Evolutionary conservation across 768 basidiomycete genomes (phyloP), one percentile per base, ranked within the genome.

Genomic region (Auriscalpium orientale): DNA sequence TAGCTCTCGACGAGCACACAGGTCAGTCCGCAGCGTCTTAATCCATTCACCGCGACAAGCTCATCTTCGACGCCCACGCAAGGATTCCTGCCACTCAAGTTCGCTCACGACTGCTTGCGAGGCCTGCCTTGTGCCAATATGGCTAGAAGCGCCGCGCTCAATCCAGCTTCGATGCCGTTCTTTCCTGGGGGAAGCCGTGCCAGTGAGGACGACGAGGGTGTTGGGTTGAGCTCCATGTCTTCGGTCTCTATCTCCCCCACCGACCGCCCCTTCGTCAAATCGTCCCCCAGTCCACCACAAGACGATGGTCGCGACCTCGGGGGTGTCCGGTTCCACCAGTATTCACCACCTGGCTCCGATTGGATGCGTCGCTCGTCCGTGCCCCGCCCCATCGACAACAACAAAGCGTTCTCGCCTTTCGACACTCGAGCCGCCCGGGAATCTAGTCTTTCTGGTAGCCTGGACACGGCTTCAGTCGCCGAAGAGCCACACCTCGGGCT

Each of bases 81-180:
- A 53, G 52, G n/a, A 20, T 53, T 35, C 34, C 20, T 53, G 18
- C 36, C 35, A n/a, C 28, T 40, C 18, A 53, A 53, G 16, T 8
- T 28, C 52, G 38, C 45, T 43, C 28, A 28, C 28, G 28, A 53
- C 18, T 43, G 34, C 7, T 18, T 43, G 13, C 18, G 40, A 15
- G 40, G 15, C 13, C 37, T 34, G 47, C 49, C 55, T 56, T 52
- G 52, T 53, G 55, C 54, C 52, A 56, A 54, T 53, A 87, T 89
- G 84, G 83, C 86, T 59, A 83, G 82, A 78, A 87, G 83, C 65
- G 84, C 81, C 65, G 78, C 86, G 57, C 74, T 91, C 64, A 90
- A 91, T 71, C 88, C 89, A 61, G 78, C 87, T 59, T 91, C 89
- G 56, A 83, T 83, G 68, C 89, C 89, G 51, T 91, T 91, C 79